phyloP scores from a whole-genome alignment of 495 filamentous ascomycete genomes.

The Annulohypoxylon bovei region DNA sequence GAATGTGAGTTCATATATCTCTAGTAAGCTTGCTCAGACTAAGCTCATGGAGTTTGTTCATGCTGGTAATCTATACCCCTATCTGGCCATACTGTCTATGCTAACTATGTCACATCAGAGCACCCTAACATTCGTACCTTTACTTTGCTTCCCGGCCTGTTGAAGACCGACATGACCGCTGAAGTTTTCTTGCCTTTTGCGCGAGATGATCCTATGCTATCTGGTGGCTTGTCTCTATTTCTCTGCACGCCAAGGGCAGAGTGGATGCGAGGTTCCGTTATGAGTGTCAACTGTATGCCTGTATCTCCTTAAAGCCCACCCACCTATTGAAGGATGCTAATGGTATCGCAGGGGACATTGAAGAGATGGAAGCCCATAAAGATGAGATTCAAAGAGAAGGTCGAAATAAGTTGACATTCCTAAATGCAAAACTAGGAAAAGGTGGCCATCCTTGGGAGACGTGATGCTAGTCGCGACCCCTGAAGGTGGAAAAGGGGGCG shows the following conservation, averaged over 20 bases:
- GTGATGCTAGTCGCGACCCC: background rate
- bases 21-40: conserved; percentile 49
- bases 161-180: conserved; percentile 45
- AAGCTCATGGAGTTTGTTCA: conserved; percentile 50
- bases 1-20: conserved; percentile 50
- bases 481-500: background rate
- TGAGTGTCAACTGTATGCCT: conserved; percentile 49
- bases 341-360: conserved; percentile 45
- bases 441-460: conserved; percentile 23
- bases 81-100: too few species aligned
- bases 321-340: background rate
- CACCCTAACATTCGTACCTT: conserved; percentile 47
- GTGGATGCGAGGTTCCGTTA: conserved; percentile 49
- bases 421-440: conserved; percentile 29
- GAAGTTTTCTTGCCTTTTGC: conserved; percentile 45
- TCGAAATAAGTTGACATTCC: conserved; percentile 41
- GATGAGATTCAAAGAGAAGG: conserved; percentile 49
- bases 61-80: conserved; percentile 14
- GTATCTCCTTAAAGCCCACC: background rate
- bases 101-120: background rate
- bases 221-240: conserved; percentile 52
- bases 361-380: conserved; percentile 52
- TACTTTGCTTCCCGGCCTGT: conserved; percentile 53
- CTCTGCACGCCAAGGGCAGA: conserved; percentile 49
- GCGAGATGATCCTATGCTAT: conserved; percentile 50